Conservation (phyloP, 495 filamentous ascomycete genomes). For the Aspergillus sclerotioniger region DNA sequence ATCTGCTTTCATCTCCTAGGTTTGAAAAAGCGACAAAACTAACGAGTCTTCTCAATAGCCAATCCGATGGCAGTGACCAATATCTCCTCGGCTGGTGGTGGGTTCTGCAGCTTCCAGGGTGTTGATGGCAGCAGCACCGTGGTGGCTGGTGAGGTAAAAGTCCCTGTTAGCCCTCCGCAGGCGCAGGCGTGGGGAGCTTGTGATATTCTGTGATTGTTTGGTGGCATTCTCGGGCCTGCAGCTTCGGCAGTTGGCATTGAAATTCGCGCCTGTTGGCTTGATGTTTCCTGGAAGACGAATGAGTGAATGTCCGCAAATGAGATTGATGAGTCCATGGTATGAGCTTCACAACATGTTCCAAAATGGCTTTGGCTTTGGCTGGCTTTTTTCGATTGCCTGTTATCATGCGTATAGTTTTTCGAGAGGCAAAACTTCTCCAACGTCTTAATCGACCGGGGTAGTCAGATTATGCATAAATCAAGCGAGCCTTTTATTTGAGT, state of each 20-base stretch:
- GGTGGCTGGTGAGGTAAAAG: background rate
- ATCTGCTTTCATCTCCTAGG: background rate
- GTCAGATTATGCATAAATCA: too few relatives aligned
- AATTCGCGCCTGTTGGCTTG: background rate
- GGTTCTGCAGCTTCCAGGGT: background rate
- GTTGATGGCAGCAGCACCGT: background rate
- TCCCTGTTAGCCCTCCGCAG: background rate
- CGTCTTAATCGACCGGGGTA: too few relatives aligned
- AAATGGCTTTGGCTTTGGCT: too few relatives aligned
- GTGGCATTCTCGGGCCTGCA: background rate
- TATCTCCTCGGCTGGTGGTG: background rate
- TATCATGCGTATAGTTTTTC: too few relatives aligned
- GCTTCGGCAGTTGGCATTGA: background rate
- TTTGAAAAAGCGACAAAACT: background rate
- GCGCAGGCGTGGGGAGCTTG: background rate
- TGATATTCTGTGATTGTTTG: background rate
- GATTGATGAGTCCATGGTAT: too few relatives aligned
- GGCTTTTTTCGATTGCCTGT: too few relatives aligned
- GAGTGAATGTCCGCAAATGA: too few relatives aligned
- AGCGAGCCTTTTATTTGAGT: too few relatives aligned
- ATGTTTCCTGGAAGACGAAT: too few relatives aligned
- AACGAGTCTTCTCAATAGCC: background rate
- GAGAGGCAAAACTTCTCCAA: too few relatives aligned
- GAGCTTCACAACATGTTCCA: too few relatives aligned
- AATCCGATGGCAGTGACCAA: background rate